Evolutionary conservation across 768 basidiomycete species (phyloP).

Genomic region (Pulveroboletus sp.): DNA sequence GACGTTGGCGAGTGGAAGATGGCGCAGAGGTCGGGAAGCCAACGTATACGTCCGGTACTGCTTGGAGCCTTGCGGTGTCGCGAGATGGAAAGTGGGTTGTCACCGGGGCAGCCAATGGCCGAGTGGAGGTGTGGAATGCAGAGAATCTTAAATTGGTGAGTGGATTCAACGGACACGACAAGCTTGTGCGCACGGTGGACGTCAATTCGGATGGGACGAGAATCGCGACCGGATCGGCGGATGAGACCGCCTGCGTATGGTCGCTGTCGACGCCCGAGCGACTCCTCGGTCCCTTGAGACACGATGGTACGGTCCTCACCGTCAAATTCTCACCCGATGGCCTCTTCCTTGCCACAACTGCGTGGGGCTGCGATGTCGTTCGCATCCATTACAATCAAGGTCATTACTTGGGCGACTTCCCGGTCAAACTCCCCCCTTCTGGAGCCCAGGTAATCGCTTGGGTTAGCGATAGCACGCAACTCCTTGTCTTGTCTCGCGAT

Average conservation of each 20-base stretch:
- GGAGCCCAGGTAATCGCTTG: constrained; percentile 6
- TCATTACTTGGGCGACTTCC: not conserved
- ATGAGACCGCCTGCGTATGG: not conserved
- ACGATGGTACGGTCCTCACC: not conserved
- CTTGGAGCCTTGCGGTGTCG: too few species aligned
- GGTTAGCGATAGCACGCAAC: constrained; percentile 3
- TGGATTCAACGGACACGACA: too few species aligned
- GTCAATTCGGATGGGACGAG: not conserved
- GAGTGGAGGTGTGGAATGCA: too few species aligned
- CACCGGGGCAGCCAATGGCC: too few species aligned
- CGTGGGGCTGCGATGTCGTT: not conserved
- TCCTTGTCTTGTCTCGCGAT: constrained; percentile 5
- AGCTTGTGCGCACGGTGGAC: not conserved
- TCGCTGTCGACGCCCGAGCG: not conserved
- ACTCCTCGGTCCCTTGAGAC: not conserved
- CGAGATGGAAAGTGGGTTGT: too few species aligned
- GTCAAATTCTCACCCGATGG: constrained; percentile 2
- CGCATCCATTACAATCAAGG: constrained; percentile 5
- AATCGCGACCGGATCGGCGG: not conserved
- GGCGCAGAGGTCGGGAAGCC: too few species aligned
- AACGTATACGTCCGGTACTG: too few species aligned
- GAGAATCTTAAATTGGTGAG: too few species aligned
- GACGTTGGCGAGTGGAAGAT: too few species aligned
- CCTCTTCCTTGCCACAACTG: not conserved
- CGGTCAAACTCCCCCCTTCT: not conserved